These are phyloP conservation scores for Curvularia lunata DNA, from an alignment of 2,329 filamentous ascomycete genomes.

Conservation along the genomic window DNA sequence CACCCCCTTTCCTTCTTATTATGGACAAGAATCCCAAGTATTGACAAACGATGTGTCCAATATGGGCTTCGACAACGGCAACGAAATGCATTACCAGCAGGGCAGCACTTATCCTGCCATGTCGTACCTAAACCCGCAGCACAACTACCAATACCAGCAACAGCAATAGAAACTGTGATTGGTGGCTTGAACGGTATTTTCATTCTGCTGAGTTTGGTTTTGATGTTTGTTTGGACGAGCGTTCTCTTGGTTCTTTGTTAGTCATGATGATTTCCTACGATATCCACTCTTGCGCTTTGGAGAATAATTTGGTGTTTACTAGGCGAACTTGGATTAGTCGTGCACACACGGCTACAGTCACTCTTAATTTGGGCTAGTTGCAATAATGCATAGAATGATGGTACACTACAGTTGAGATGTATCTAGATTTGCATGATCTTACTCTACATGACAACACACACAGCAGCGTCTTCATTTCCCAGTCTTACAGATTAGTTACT, in stretches of 20 bases:
- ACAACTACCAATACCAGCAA: slow-evolving; percentile 42
- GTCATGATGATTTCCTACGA: slow-evolving; percentile 10
- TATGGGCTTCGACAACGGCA: slow-evolving; percentile 36
- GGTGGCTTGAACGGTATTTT: neutral
- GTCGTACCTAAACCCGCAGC: slow-evolving; percentile 40
- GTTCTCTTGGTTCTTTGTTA: neutral
- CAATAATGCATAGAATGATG: slow-evolving; percentile 6
- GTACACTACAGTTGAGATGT: neutral
- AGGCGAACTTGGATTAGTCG: slow-evolving; percentile 7
- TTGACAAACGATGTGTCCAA: slow-evolving; percentile 30
- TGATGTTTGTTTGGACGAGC: neutral
- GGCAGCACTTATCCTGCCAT: slow-evolving; percentile 41
- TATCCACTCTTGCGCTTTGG: slow-evolving; percentile 16
- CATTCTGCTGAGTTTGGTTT: neutral
- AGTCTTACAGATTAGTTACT: neutral
- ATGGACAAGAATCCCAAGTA: slow-evolving; percentile 39
- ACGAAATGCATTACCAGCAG: slow-evolving; percentile 41
- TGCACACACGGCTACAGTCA: slow-evolving; percentile 4
- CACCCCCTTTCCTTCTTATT: slow-evolving; percentile 42
- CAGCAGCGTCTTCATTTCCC: neutral
- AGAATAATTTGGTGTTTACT: slow-evolving; percentile 5
- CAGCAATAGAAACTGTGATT: slow-evolving; percentile 23
- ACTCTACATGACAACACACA: neutral
- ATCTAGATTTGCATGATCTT: slow-evolving; percentile 1
- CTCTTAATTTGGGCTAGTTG: slow-evolving; percentile 1